These are phyloP conservation scores for Pseudopithomyces chartarum DNA, from an alignment of 2,329 filamentous ascomycete species.

Conservation along the genomic window DNA sequence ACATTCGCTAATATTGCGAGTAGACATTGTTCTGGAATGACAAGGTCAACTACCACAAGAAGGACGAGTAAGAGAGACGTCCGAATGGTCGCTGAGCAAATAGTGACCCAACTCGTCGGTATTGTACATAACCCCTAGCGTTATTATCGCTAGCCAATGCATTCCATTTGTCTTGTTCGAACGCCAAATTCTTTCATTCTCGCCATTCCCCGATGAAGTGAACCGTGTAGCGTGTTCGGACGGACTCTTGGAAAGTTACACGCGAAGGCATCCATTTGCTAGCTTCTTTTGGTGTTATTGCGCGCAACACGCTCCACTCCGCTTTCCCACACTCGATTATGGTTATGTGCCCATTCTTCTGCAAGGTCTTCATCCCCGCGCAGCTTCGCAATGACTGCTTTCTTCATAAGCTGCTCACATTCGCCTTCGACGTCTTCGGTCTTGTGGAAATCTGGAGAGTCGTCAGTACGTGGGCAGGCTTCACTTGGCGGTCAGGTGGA, in stretches of 20 bases:
- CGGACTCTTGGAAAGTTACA: neutral
- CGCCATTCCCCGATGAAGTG: neutral
- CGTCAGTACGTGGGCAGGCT: neutral
- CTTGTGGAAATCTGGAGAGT: conserved; percentile 60
- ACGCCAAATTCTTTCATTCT: neutral
- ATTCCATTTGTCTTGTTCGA: conserved; percentile 36
- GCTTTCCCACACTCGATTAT: conserved; percentile 42
- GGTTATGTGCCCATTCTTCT: conserved; percentile 44
- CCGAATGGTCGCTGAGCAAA: neutral
- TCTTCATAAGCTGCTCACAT: conserved; percentile 82
- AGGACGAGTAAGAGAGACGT: conserved; percentile 62
- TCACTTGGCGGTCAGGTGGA: neutral
- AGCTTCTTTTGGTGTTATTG: neutral
- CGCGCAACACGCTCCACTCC: conserved; percentile 22
- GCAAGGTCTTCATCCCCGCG: conserved; percentile 52
- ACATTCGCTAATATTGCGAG: conserved; percentile 5
- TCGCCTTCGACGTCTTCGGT: conserved; percentile 72
- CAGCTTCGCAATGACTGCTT: conserved; percentile 74
- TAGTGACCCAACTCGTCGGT: conserved; percentile 7
- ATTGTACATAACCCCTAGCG: conserved; percentile 25
- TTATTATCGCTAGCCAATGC: conserved; percentile 30
- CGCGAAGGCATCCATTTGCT: neutral
- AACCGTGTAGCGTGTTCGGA: neutral
- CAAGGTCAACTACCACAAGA: conserved; percentile 95
- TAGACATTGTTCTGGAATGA: conserved; percentile 79